Conservation (phyloP, 2,329 filamentous ascomycete species). For the Ceratocystiopsis minuta region DNA sequence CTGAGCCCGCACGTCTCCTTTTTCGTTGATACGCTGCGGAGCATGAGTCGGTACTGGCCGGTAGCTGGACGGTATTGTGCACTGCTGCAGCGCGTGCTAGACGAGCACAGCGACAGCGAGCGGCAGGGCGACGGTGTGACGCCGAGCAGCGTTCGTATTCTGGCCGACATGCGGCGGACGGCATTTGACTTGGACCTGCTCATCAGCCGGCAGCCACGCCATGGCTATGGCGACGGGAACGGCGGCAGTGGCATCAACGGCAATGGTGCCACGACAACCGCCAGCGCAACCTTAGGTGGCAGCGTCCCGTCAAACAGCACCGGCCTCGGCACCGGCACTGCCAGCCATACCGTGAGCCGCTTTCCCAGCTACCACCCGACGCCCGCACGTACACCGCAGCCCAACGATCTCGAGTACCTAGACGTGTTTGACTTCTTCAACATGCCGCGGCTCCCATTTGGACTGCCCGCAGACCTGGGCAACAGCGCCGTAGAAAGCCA, state of each 20-base stretch:
- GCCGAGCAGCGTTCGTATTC: slow-evolving; percentile 67
- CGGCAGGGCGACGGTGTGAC: slow-evolving; percentile 56
- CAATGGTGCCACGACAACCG: background rate
- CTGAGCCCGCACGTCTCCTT: slow-evolving; percentile 63
- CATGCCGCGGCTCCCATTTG: slow-evolving; percentile 51
- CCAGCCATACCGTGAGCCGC: too few relatives aligned
- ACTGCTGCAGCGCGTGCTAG: slow-evolving; percentile 64
- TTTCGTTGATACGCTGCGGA: slow-evolving; percentile 63
- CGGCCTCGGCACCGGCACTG: slow-evolving; percentile 4
- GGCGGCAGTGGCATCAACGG: slow-evolving; percentile 4
- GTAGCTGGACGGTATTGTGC: slow-evolving; percentile 69
- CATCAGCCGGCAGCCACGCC: slow-evolving; percentile 61
- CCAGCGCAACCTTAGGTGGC: too few relatives aligned
- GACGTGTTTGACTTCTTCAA: slow-evolving; percentile 96
- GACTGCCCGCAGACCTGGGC: slow-evolving; percentile 13
- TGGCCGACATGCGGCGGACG: slow-evolving; percentile 80
- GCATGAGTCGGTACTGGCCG: slow-evolving; percentile 71
- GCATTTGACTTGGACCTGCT: slow-evolving; percentile 82
- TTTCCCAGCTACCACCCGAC: too few relatives aligned
- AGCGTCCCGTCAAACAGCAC: background rate
- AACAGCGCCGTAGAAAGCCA: slow-evolving; percentile 1
- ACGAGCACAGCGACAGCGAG: slow-evolving; percentile 69
- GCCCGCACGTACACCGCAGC: slow-evolving; percentile 20
- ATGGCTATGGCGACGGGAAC: slow-evolving; percentile 14
- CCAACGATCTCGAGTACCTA: slow-evolving; percentile 75